Evolutionary conservation across 164 flowering plant genomes (phyloP).

Genomic region (Warburgia ugandensis): DNA sequence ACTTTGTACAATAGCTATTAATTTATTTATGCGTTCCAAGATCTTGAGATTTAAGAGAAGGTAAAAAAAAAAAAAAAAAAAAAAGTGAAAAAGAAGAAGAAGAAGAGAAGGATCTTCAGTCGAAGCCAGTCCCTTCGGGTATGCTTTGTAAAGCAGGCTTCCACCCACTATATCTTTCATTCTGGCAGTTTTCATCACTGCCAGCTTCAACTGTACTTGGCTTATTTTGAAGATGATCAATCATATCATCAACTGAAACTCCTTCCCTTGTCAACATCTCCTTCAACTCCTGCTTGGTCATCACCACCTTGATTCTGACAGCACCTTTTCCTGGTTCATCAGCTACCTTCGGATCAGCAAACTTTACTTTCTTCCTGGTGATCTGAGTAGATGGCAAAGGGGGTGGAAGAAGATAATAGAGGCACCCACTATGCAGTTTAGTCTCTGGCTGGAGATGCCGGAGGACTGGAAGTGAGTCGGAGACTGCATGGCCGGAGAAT

Average conservation of each 20-base stretch:
- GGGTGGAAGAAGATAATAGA: constrained; percentile 53
- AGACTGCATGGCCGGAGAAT: constrained; percentile 36
- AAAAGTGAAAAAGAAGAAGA: background rate
- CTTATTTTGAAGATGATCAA: constrained; percentile 19
- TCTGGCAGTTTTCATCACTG: background rate
- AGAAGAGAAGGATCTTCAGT: background rate
- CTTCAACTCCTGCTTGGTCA: constrained; percentile 52
- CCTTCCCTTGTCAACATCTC: constrained; percentile 48
- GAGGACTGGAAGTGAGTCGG: constrained; percentile 24
- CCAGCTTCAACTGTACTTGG: background rate
- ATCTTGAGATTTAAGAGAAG: too few relatives aligned
- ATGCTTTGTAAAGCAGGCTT: constrained; percentile 13
- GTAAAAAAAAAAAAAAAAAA: too few relatives aligned
- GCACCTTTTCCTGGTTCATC: constrained; percentile 14
- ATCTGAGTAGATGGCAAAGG: constrained; percentile 11
- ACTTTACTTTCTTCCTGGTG: constrained; percentile 20
- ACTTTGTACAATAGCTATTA: too few relatives aligned
- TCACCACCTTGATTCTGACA: constrained; percentile 55
- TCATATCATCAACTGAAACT: constrained; percentile 30
- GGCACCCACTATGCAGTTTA: constrained; percentile 27
- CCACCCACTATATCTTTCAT: constrained; percentile 4
- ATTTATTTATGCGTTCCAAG: too few relatives aligned
- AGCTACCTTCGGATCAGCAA: constrained; percentile 15
- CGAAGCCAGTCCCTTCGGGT: constrained; percentile 11
- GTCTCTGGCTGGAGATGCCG: constrained; percentile 31